Percentiles rank a stretch among this genome's conserved stretches.
phyloP scores from a whole-genome alignment of 768 basidiomycete genomes.

The Multifurca ochricompacta region DNA sequence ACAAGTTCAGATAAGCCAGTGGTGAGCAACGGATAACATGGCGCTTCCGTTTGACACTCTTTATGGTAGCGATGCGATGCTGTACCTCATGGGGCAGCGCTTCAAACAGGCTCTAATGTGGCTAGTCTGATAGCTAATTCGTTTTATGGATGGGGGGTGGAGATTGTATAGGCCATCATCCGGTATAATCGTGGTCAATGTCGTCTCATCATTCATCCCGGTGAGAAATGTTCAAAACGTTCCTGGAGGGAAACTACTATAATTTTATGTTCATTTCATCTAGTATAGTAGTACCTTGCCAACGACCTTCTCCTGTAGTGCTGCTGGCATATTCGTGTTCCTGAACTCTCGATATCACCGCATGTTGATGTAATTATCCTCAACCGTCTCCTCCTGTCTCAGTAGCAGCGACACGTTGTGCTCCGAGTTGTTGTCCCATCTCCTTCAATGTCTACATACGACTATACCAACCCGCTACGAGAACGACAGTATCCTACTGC shows the following conservation, averaged over 20 bases:
- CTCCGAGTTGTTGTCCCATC: too few relatives aligned
- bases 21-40: conserved; percentile 1
- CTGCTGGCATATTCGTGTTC: neutral
- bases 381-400: conserved; percentile 2
- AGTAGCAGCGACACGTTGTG: conserved; percentile 1
- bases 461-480: neutral
- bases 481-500: neutral
- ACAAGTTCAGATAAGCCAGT: conserved; percentile 4
- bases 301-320: neutral
- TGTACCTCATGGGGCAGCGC: neutral
- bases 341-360: conserved; percentile 1
- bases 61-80: neutral
- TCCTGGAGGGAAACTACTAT: neutral
- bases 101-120: conserved; percentile 1
- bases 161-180: neutral
- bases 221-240: neutral
- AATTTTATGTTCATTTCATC: too few relatives aligned
- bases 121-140: conserved; percentile 4
- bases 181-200: neutral
- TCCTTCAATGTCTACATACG: too few relatives aligned
- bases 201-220: neutral
- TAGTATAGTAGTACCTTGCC: conserved; percentile 4
- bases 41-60: neutral
- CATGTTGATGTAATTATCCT: neutral
- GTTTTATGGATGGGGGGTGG: neutral